These are phyloP conservation scores for Geranium rotundifolium DNA, from an alignment of 345 rosid genomes.

Conservation along the genomic window DNA sequence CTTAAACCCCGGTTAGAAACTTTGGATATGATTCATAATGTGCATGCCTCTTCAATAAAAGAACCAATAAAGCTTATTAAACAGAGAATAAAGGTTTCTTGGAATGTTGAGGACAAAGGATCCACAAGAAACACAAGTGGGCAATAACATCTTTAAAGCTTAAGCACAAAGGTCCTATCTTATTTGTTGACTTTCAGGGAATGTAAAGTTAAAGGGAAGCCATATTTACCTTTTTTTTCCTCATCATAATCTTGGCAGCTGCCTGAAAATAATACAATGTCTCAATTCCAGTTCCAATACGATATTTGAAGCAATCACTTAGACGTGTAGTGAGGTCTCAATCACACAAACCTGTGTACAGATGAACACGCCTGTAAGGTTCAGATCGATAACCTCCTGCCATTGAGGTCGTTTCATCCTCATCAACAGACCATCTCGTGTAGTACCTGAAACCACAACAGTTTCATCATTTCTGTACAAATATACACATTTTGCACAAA, in stretches of 20 bases:
- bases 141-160: not conserved
- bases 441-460: slow-evolving; percentile 56
- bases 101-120: too few species aligned
- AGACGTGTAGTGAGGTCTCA: not conserved
- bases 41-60: too few species aligned
- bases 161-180: not conserved
- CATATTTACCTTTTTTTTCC: slow-evolving; percentile 62
- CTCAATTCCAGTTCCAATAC: slow-evolving; percentile 14
- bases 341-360: slow-evolving; percentile 69
- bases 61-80: too few species aligned
- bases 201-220: not conserved
- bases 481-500: too few species aligned
- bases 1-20: too few species aligned
- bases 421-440: slow-evolving; percentile 74
- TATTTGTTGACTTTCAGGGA: not conserved
- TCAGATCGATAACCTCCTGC: slow-evolving; percentile 29
- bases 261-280: slow-evolving; percentile 45
- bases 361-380: slow-evolving; percentile 90
- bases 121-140: too few species aligned
- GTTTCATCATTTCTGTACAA: too few species aligned
- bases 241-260: slow-evolving; percentile 91
- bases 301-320: slow-evolving; percentile 8
- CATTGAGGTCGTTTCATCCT: slow-evolving; percentile 90
- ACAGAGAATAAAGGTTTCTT: too few species aligned
- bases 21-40: too few species aligned